A percentile compares a stretch with the other conserved stretches of the same genome.
Conservation (phyloP, 2,329 filamentous ascomycete genomes). For the Alternaria dauci region DNA sequence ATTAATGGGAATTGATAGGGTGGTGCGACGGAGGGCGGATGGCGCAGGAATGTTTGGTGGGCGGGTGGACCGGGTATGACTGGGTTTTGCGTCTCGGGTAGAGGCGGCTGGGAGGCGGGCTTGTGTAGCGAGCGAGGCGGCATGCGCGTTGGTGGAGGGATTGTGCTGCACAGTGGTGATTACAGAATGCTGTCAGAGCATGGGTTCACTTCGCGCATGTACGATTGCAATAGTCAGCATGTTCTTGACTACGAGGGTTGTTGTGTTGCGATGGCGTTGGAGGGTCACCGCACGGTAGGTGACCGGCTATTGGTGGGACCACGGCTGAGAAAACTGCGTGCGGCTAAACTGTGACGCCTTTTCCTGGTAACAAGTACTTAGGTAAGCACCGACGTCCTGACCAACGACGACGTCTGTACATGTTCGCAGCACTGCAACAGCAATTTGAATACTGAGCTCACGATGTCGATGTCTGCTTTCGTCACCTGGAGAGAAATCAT, state of each 20-base stretch:
- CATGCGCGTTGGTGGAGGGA: not conserved
- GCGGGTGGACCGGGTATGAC: conserved; percentile 20
- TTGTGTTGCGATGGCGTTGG: not conserved
- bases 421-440: not conserved
- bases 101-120: conserved; percentile 3
- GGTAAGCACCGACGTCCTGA: fast-evolving
- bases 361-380: not conserved
- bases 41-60: conserved; percentile 33
- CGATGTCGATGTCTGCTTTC: not conserved
- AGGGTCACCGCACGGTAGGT: too few species aligned
- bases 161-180: not conserved
- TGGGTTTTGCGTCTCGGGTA: conserved; percentile 36
- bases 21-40: conserved; percentile 40
- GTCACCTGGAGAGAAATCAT: not conserved
- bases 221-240: fast-evolving
- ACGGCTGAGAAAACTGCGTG: too few species aligned
- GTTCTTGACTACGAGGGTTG: not conserved
- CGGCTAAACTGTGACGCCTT: not conserved
- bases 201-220: not conserved
- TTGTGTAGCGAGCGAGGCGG: not conserved
- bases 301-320: not conserved
- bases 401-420: not conserved
- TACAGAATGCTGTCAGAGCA: not conserved
- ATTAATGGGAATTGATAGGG: conserved; percentile 23
- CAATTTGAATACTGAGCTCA: not conserved